These are phyloP conservation scores for Fagopyrum esculentum DNA, from an alignment of 148 eudicot species.

Conservation along the genomic window DNA sequence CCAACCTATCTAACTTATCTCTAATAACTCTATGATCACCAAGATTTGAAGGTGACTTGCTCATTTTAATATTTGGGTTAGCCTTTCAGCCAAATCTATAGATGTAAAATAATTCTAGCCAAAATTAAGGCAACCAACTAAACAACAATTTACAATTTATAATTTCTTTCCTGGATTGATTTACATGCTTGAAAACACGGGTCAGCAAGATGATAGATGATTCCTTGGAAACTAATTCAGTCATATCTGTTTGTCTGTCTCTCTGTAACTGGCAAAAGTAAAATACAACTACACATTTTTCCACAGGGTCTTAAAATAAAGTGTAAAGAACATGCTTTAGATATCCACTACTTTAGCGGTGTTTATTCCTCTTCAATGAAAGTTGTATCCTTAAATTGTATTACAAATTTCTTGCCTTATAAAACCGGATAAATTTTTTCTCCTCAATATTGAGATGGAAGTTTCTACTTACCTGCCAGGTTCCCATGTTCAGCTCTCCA, in stretches of 20 bases:
- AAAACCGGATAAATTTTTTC: not conserved
- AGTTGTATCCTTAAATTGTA: not conserved
- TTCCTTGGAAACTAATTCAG: not conserved
- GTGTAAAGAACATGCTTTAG: not conserved
- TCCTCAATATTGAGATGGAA: not conserved
- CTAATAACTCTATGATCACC: no score
- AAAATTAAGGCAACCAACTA: no score
- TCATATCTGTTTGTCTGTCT: not conserved
- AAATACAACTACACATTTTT: not conserved
- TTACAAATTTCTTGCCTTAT: not conserved
- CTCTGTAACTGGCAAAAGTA: not conserved
- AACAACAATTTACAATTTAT: no score
- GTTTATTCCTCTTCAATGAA: not conserved
- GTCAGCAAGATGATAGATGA: not conserved
- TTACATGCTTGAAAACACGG: not conserved
- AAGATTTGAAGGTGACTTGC: no score
- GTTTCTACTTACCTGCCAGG: constrained; percentile 73
- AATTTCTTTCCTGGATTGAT: not conserved
- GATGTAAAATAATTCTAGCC: no score
- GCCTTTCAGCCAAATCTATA: no score
- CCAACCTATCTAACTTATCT: no score
- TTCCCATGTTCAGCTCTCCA: constrained; percentile 95
- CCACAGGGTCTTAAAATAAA: not conserved
- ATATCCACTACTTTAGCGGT: not conserved
- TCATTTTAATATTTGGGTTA: no score